A percentile compares a stretch with the other conserved stretches of the same genome.
Evolutionary conservation across 345 rosid species (phyloP).

Genomic region (Arabidopsis suecica): DNA sequence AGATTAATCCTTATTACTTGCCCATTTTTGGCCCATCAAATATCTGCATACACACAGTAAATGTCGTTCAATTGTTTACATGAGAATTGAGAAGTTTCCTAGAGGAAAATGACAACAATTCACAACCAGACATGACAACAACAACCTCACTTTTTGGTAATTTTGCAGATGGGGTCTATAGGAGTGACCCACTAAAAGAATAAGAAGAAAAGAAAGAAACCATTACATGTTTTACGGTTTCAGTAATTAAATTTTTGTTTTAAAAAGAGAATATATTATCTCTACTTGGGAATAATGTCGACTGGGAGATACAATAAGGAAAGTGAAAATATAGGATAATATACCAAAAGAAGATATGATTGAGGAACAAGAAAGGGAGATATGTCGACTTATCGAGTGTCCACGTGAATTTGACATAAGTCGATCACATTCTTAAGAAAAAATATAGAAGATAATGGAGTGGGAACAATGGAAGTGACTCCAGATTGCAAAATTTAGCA

Average conservation of each 20-base stretch:
- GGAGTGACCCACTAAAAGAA: too few relatives aligned
- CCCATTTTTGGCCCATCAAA: slow-evolving; percentile 25
- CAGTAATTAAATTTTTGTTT: not conserved
- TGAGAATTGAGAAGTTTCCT: not conserved
- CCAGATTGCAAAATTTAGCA: slow-evolving; percentile 43
- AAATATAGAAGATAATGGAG: slow-evolving; percentile 27
- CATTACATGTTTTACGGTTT: not conserved
- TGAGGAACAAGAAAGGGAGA: slow-evolving; percentile 18
- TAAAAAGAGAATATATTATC: not conserved
- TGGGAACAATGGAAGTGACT: slow-evolving; percentile 42
- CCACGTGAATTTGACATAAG: slow-evolving; percentile 41
- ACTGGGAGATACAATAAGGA: not conserved
- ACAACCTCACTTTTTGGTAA: too few relatives aligned
- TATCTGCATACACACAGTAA: not conserved
- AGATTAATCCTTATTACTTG: not conserved
- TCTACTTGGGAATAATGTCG: not conserved
- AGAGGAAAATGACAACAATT: not conserved
- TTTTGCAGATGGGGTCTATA: too few relatives aligned
- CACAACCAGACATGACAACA: not conserved
- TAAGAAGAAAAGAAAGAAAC: not conserved
- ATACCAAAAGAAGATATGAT: slow-evolving; percentile 39
- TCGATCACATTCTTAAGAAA: slow-evolving; percentile 37
- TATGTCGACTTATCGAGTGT: slow-evolving; percentile 22
- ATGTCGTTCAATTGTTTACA: not conserved
- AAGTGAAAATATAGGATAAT: slow-evolving; percentile 31